Conservation (phyloP, 2,329 filamentous ascomycete species). For the Diaporthe ampelina region DNA sequence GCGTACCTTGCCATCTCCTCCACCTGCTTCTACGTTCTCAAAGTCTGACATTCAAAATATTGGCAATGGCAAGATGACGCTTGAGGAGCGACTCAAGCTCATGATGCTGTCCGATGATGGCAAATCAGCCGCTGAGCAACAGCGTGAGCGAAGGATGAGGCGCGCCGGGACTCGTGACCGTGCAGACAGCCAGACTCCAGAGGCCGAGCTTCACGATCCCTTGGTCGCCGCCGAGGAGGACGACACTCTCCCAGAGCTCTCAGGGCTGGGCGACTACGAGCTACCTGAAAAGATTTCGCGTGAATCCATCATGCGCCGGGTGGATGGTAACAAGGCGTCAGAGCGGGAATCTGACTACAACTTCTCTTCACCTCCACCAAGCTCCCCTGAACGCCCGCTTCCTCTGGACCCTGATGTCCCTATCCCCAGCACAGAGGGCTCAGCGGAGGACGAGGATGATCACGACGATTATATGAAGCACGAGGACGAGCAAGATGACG, state of each 20-base stretch:
- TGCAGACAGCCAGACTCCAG: constrained; percentile 57
- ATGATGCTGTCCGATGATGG: constrained; percentile 87
- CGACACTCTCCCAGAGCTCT: constrained; percentile 72
- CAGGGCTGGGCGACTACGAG: constrained; percentile 73
- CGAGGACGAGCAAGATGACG: constrained; percentile 71
- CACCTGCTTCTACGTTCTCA: constrained; percentile 73
- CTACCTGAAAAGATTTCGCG: constrained; percentile 86
- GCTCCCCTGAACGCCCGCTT: constrained; percentile 70
- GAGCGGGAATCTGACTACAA: constrained; percentile 74
- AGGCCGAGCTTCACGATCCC: constrained; percentile 55
- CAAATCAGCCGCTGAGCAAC: constrained; percentile 74
- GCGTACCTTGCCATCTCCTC: constrained; percentile 80
- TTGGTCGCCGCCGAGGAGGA: constrained; percentile 68
- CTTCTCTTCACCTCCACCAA: constrained; percentile 73
- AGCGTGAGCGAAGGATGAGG: constrained; percentile 78
- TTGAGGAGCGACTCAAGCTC: constrained; percentile 87
- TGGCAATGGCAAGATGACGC: constrained; percentile 80
- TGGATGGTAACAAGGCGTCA: constrained; percentile 75
- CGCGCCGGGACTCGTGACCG: constrained; percentile 66
- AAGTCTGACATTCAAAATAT: constrained; percentile 86
- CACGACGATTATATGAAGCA: no score
- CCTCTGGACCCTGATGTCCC: constrained; percentile 89
- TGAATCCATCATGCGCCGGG: constrained; percentile 91
- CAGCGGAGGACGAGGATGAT: constrained; percentile 71
- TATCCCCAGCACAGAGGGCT: constrained; percentile 87